Conservation (phyloP, 2,329 filamentous ascomycete genomes). For the Zasmidium citrigriseum region DNA sequence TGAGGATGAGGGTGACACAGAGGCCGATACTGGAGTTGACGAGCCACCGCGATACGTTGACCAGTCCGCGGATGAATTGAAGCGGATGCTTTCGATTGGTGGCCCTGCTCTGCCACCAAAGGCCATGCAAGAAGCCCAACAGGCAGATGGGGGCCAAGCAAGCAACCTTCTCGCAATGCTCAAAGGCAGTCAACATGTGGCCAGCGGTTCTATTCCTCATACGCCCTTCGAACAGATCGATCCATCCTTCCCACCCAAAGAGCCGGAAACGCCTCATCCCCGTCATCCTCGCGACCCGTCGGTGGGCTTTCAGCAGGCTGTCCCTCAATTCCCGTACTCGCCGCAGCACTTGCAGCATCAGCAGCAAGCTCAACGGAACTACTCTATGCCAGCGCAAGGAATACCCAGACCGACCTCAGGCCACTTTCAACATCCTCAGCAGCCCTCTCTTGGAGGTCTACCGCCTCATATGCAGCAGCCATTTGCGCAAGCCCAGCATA, state of each 20-base stretch:
- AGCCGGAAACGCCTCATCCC: conserved; percentile 59
- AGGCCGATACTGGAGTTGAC: conserved; percentile 15
- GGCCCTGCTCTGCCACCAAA: conserved; percentile 36
- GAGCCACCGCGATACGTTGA: conserved; percentile 5
- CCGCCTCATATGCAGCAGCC: conserved; percentile 25
- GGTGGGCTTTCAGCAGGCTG: conserved; percentile 49
- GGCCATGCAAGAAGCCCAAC: background rate
- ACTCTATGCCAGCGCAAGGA: conserved; percentile 15
- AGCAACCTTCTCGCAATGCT: conserved; percentile 61
- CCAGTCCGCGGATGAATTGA: conserved; percentile 46
- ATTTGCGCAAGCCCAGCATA: conserved; percentile 28
- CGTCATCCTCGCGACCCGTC: conserved; percentile 48
- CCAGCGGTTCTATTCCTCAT: conserved; percentile 27
- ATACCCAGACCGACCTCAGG: background rate
- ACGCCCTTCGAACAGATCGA: conserved; percentile 57
- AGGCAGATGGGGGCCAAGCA: conserved; percentile 34
- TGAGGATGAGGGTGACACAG: conserved; percentile 22
- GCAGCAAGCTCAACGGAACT: conserved; percentile 30
- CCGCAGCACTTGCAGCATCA: conserved; percentile 39
- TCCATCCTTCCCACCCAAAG: conserved; percentile 44
- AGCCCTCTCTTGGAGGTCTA: conserved; percentile 21
- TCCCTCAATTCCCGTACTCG: conserved; percentile 52
- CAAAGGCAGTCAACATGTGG: conserved; percentile 39
- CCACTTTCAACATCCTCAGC: conserved; percentile 24
- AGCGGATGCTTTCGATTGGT: conserved; percentile 50